phyloP scores from a whole-genome alignment of 2,329 filamentous ascomycete species.

The Myriosclerotinia duriaeana region DNA sequence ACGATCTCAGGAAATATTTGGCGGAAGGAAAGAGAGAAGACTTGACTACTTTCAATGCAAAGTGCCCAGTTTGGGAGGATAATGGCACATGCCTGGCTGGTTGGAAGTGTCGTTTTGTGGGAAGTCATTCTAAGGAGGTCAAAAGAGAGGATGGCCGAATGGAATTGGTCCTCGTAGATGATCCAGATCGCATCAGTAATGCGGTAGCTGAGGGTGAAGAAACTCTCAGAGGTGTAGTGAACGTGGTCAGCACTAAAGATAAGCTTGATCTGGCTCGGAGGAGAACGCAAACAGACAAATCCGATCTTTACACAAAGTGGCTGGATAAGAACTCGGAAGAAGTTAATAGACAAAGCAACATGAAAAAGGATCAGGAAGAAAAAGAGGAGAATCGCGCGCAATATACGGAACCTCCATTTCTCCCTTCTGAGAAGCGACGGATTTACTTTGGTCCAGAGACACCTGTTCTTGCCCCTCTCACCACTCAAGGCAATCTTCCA shows the following conservation, averaged over 20 bases:
- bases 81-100: constrained; percentile 77
- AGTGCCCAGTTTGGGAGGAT: constrained; percentile 78
- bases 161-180: constrained; percentile 70
- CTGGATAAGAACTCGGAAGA: constrained; percentile 63
- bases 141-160: constrained; percentile 76
- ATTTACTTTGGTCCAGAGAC: constrained; percentile 95
- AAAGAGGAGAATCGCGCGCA: constrained; percentile 71
- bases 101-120: constrained; percentile 92
- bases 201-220: constrained; percentile 43
- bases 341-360: constrained; percentile 50
- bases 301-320: constrained; percentile 77
- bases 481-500: constrained; percentile 93
- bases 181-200: constrained; percentile 36
- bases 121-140: constrained; percentile 81
- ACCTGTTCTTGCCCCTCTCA: constrained; percentile 88
- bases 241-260: constrained; percentile 65
- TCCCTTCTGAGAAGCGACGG: constrained; percentile 87
- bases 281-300: constrained; percentile 66
- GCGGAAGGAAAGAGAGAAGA: constrained; percentile 78
- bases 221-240: constrained; percentile 65
- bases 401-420: constrained; percentile 82
- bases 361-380: constrained; percentile 45
- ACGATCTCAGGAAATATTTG: constrained; percentile 84
- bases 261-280: constrained; percentile 77
- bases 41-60: constrained; percentile 69